Conservation (phyloP, 306 rosid genomes). For the Vigna hirtella region DNA sequence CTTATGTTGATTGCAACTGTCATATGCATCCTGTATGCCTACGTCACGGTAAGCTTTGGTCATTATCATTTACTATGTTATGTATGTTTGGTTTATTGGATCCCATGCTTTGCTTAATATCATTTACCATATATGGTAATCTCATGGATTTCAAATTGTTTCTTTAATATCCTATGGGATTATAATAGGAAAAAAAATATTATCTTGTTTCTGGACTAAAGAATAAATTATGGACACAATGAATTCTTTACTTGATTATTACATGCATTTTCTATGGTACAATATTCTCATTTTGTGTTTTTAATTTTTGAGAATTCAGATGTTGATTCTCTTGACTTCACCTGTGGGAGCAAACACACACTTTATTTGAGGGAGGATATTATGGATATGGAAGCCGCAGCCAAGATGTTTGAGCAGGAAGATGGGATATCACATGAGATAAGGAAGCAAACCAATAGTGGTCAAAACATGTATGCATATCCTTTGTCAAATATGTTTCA, state of each 20-base stretch:
- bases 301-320: conserved; percentile 55
- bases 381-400: conserved; percentile 84
- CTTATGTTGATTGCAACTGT: conserved; percentile 81
- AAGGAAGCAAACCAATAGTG: conserved; percentile 53
- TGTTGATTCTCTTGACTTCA: conserved; percentile 65
- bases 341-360: conserved; percentile 68
- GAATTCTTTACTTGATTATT: conserved; percentile 12
- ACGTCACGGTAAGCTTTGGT: conserved; percentile 79
- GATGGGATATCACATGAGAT: conserved; percentile 60
- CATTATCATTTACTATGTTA: not conserved
- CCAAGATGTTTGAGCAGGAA: conserved; percentile 81
- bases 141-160: not conserved
- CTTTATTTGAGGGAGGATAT: conserved; percentile 79
- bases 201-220: conserved; percentile 26
- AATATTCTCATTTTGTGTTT: conserved; percentile 10
- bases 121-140: conserved; percentile 31
- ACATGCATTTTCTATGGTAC: conserved; percentile 9
- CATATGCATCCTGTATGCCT: conserved; percentile 81
- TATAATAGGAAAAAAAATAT: conserved; percentile 7
- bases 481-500: conserved; percentile 60
- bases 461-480: conserved; percentile 66
- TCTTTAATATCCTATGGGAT: conserved; percentile 28
- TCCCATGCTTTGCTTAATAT: conserved; percentile 13
- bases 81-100: conserved; percentile 38
- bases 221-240: conserved; percentile 4